phyloP scores from a whole-genome alignment of 2,329 filamentous ascomycete species.

The Hypoxylon sp. region DNA sequence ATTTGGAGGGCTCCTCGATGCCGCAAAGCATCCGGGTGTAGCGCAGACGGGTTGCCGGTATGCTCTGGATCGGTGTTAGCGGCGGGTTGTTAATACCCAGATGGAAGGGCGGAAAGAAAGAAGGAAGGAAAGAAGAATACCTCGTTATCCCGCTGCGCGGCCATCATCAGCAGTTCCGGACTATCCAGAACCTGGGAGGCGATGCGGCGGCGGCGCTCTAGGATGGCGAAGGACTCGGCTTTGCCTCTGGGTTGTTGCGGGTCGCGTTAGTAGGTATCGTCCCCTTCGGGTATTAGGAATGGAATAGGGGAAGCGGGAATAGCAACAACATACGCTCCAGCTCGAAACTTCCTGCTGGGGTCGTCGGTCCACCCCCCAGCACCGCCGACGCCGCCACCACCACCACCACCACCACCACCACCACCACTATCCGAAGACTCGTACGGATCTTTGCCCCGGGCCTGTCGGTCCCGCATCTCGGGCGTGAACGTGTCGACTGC shows the following conservation, averaged over 20 bases:
- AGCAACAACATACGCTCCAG: constrained; percentile 17
- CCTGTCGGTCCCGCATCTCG: constrained; percentile 65
- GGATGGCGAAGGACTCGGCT: constrained; percentile 53
- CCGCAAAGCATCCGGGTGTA: constrained; percentile 66
- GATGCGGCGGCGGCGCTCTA: constrained; percentile 57
- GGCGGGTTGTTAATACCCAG: background rate
- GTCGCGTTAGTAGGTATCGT: background rate
- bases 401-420: no score
- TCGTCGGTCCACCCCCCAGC: constrained; percentile 33
- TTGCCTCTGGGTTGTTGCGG: no score
- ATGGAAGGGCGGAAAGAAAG: background rate
- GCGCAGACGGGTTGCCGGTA: constrained; percentile 63
- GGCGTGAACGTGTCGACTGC: constrained; percentile 51
- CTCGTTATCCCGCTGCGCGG: constrained; percentile 62
- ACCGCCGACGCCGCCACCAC: no score
- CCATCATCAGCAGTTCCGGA: constrained; percentile 67
- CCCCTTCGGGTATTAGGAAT: no score
- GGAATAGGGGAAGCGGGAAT: background rate
- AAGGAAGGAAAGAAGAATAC: constrained; percentile 50
- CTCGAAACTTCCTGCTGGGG: constrained; percentile 26
- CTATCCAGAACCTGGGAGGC: constrained; percentile 64
- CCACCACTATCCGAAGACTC: constrained; percentile 41
- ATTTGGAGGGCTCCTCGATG: constrained; percentile 49
- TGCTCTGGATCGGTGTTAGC: constrained; percentile 54
- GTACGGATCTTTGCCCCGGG: constrained; percentile 66